A percentile compares a stretch with the other conserved stretches of the same genome.
Evolutionary conservation across 345 rosid species (phyloP).

Genomic region (Populus deltoides): DNA sequence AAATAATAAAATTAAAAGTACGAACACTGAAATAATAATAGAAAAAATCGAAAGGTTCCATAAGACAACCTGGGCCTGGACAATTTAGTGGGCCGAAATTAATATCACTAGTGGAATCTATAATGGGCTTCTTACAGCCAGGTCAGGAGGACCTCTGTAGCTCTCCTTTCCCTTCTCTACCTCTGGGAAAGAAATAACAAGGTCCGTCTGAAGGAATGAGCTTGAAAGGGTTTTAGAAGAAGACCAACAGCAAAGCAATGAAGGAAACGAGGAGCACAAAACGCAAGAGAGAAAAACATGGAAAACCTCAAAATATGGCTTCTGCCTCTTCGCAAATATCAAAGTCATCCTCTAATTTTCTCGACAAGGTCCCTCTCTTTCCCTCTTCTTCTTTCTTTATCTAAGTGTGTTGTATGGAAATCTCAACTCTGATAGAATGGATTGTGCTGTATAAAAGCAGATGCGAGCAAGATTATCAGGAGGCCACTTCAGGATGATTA

Average conservation of each 20-base stretch:
- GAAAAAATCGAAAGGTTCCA: too few species aligned
- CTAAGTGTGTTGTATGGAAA: background rate
- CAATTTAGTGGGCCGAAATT: too few species aligned
- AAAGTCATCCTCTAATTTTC: constrained; percentile 24
- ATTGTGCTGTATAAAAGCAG: constrained; percentile 33
- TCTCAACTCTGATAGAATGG: constrained; percentile 3
- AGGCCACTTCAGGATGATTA: constrained; percentile 89
- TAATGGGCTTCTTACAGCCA: too few species aligned
- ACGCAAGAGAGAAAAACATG: constrained; percentile 46
- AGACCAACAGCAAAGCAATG: constrained; percentile 24
- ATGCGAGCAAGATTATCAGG: constrained; percentile 75
- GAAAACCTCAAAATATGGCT: constrained; percentile 12
- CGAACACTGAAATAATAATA: too few species aligned
- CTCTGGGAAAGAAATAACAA: too few species aligned
- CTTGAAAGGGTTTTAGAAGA: background rate
- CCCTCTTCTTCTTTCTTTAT: background rate
- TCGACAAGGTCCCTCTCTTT: constrained; percentile 23
- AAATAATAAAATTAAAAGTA: too few species aligned
- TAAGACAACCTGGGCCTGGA: too few species aligned
- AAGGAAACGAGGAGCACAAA: constrained; percentile 42
- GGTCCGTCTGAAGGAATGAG: background rate
- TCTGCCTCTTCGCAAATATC: constrained; percentile 15
- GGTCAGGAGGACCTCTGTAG: too few species aligned
- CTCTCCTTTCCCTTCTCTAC: too few species aligned
- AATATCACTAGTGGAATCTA: too few species aligned